Evolutionary conservation across 2,329 filamentous ascomycete species (phyloP), one percentile per base, ranked within the genome.

Genomic region (Epichloe scottii): DNA sequence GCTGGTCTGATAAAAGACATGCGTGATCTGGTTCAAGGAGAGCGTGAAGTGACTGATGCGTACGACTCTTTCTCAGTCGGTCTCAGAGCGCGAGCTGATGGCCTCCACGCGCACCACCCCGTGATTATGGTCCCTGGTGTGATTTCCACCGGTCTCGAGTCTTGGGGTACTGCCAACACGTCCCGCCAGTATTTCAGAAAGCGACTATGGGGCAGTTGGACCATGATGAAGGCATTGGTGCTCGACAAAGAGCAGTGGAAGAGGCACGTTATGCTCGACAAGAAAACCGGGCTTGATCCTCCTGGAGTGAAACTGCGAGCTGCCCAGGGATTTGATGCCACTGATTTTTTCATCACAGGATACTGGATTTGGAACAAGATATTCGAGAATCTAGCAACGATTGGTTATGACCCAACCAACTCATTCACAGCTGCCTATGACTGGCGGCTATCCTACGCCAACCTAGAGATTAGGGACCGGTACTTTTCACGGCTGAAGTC

Each of bases 351-450:
- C 68, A 85, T 86, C 55, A 85, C 82, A 0, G 82, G 82, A 10
- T 98, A 98, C 69, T 98, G 93, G 93, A 97, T 98, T 54, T 96
- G 90, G 90, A 96, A 88, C 70, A 97, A 97, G 70, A 96, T 98
- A 54, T 76, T 98, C 47, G 93, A 98, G 69, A 98, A 98, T 62
- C 74, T 98, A 48, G 93, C 93, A 0, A 93, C 89, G 0, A 86
- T 98, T 53, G 93, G 93, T 14, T 98, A 98, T 65, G 93, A 98
- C 63, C 91, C 93, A 23, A 83, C 79, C 34, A 85, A 82, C 60
- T 82, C 80, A 3, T 85, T 78, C 59, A 85, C 81, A 0, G 82
- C 82, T 1, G 78, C 82, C 10, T 78, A 98, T 64, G 93, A 98
- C 69, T 98, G 93, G 93, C 82, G 93, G 23, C 72, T 98, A 51